Evolutionary conservation across 2,329 filamentous ascomycete species (phyloP).

Genomic region (Epichloe amarillans): DNA sequence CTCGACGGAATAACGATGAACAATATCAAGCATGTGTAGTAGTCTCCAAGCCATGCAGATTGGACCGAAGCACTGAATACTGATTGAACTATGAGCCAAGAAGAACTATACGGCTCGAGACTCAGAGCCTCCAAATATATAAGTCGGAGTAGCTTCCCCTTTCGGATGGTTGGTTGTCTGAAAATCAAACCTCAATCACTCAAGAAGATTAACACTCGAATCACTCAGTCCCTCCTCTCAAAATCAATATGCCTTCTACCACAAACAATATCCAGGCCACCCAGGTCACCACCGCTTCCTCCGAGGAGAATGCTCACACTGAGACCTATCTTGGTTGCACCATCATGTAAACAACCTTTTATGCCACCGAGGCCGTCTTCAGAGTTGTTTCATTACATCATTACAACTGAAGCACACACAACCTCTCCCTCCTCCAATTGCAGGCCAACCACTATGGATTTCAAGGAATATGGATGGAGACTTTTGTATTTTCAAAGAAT

Average conservation of each 20-base stretch:
- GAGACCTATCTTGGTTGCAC: constrained; percentile 13
- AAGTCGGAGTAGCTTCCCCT: background rate
- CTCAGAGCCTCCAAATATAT: background rate
- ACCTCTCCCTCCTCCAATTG: background rate
- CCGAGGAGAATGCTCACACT: background rate
- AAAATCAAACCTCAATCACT: background rate
- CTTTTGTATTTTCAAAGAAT: background rate
- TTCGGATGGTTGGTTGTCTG: background rate
- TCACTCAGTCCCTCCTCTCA: background rate
- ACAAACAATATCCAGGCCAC: constrained; percentile 12
- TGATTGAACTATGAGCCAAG: background rate
- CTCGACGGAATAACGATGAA: background rate
- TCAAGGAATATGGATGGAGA: background rate
- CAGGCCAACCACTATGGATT: background rate
- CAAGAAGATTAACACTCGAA: background rate
- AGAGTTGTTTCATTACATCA: background rate
- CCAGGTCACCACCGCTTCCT: constrained; percentile 9
- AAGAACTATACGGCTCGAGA: background rate
- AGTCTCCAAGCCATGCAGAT: background rate
- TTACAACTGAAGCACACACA: background rate
- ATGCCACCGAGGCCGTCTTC: background rate
- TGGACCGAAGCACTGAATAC: background rate
- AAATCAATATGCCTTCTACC: constrained; percentile 19
- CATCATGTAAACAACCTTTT: constrained; percentile 19
- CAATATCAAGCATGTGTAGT: background rate